Evolutionary conservation across 768 basidiomycete genomes (phyloP).

Genomic region (Russula sp.): DNA sequence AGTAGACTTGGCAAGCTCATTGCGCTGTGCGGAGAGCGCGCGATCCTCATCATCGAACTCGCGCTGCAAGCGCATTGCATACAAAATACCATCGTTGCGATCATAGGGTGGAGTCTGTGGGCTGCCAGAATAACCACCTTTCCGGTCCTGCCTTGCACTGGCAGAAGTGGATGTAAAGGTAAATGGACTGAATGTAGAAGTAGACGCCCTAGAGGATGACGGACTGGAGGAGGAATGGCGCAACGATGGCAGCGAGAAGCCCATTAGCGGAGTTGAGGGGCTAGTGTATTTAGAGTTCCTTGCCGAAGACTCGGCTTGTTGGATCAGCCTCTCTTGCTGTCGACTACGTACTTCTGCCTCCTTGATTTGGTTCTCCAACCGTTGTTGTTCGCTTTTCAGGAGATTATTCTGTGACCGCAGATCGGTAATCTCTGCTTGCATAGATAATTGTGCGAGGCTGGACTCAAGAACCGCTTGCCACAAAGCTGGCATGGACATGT

Average conservation of each 20-base stretch:
- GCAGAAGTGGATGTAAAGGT: not conserved
- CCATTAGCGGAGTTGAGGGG: not conserved
- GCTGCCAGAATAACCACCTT: not conserved
- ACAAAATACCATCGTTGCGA: slow-evolving; percentile 19
- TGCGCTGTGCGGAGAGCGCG: slow-evolving; percentile 32
- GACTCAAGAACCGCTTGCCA: slow-evolving; percentile 40
- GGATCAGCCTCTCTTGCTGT: slow-evolving; percentile 3
- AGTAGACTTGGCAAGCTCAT: slow-evolving; percentile 24
- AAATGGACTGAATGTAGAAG: not conserved
- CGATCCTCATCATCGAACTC: slow-evolving; percentile 37
- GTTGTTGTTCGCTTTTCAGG: slow-evolving; percentile 23
- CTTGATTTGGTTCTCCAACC: slow-evolving; percentile 15
- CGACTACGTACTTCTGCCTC: slow-evolving; percentile 4
- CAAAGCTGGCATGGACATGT: slow-evolving; percentile 22
- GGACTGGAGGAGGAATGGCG: not conserved
- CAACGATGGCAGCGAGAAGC: not conserved
- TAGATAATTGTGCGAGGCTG: slow-evolving; percentile 40
- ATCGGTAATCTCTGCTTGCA: slow-evolving; percentile 33
- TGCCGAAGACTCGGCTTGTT: not conserved
- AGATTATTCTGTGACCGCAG: slow-evolving; percentile 14
- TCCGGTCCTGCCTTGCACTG: not conserved
- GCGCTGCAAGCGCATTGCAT: slow-evolving; percentile 31
- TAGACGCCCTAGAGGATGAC: not conserved
- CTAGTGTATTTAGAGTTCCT: not conserved
- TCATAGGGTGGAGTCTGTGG: slow-evolving; percentile 6